Evolutionary conservation across 2,329 filamentous ascomycete genomes (phyloP), one percentile per base, ranked within the genome.

Genomic region (Hypoxylon sp.): DNA sequence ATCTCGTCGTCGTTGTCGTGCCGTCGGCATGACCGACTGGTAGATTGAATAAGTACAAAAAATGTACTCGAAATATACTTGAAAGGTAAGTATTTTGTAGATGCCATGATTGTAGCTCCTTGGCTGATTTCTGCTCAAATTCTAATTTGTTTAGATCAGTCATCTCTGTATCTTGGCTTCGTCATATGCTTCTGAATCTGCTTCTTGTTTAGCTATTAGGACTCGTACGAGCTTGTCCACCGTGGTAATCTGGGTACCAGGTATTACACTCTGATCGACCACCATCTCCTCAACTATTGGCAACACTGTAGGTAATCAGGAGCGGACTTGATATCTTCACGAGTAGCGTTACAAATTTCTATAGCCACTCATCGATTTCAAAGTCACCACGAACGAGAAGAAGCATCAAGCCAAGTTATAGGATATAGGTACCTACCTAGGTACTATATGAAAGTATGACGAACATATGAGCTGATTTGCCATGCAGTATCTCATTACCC

Each of bases 401-500:
- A 38, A 49, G 19, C 2, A 34, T 13, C 21, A 9, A 19, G 23
- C 19, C 25, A 43, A 46, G 21, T 41, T 5, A 48, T 36, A 56
- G 53, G 19, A 52, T 28, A 60, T 52, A n/a, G n/a, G n/a, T n/a
- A n/a, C n/a, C n/a, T n/a, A n/a, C n/a, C n/a, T n/a, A n/a, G n/a
- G n/a, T n/a, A n/a, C n/a, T n/a, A 52, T 49, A 55, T 17, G 45
- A 51, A 46, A 61, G 45, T 46, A 52, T 56, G 21, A 51, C 49
- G 21, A 53, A 53, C 23, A 45, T 45, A 45, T 56, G 38, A 41
- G 50, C 43, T 28, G 45, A 48, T 30, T 49, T 48, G 10, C 23
- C 38, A 59, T 52, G 28, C 43, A 55, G 55, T 67, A 57, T 63
- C 55, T 59, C 63, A 43, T 63, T 63, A 58, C 43, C 48, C 46